A percentile compares a stretch with the other conserved stretches of the same genome.
These are phyloP conservation scores for Tolypocladium amazonense DNA, from an alignment of 2,329 filamentous ascomycete species.

Conservation along the genomic window DNA sequence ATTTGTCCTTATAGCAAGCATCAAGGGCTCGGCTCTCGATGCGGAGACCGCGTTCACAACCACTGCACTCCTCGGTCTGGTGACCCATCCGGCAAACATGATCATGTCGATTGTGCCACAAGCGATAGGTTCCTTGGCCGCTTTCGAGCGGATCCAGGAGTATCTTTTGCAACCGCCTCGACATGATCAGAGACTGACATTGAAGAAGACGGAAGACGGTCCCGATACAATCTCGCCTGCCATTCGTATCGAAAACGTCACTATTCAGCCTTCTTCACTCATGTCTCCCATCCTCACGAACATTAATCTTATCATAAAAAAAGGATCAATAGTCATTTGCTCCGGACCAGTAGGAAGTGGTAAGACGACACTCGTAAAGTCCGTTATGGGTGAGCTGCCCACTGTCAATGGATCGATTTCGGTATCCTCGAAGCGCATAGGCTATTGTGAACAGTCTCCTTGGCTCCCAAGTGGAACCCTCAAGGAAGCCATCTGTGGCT, in stretches of 20 bases:
- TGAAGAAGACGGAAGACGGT: conserved; percentile 2
- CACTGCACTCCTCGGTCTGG: conserved; percentile 23
- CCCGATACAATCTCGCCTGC: conserved; percentile 11
- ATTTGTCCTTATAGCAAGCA: conserved; percentile 17
- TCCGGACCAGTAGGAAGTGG: not conserved
- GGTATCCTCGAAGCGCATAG: conserved; percentile 3
- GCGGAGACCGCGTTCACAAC: conserved; percentile 28
- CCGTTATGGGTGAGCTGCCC: not conserved
- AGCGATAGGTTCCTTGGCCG: conserved; percentile 18
- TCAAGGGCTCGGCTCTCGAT: conserved; percentile 13
- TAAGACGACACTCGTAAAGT: not conserved
- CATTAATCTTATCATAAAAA: not conserved
- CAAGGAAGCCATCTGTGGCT: conserved; percentile 8
- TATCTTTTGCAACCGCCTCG: conserved; percentile 16
- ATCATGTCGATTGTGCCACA: conserved; percentile 29
- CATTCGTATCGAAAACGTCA: not conserved
- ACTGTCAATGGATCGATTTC: conserved; percentile 1
- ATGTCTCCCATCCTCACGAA: not conserved
- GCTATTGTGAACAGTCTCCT: conserved; percentile 9
- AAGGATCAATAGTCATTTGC: not conserved
- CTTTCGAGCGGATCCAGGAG: conserved; percentile 25
- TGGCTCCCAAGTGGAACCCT: conserved; percentile 10
- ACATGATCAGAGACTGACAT: conserved; percentile 1
- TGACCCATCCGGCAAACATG: conserved; percentile 33
- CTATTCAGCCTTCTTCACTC: not conserved